Base-by-base conservation (phyloP, 768 basidiomycete species). In the Lactifluus subvellereus region DNA sequence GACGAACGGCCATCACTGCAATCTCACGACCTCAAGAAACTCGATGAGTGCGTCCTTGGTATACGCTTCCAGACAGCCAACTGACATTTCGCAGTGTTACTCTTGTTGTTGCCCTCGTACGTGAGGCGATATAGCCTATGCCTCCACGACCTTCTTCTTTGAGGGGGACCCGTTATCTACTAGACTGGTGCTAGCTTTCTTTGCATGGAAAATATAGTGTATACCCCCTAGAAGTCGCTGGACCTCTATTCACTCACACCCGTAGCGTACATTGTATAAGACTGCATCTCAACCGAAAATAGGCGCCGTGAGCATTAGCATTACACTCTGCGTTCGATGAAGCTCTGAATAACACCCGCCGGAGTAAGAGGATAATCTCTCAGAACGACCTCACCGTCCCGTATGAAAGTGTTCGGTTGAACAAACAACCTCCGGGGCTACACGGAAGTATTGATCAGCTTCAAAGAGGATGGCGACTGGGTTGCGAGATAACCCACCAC, bases 391-490 rank as follows among this genome's bases (percentile, higher is more conserved):
- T 90, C 83, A 32, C 77, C 85, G 66, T 84, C 76, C 57, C 81
- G 81, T 53, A 92, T 67, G 67, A 85, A 76, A 14, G 91, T 91
- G 69, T 88, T 93, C 3, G 90, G 88, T 73, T 91, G 92, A 3
- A 91, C 85, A 73, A 94, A 88, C 18, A 91, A 80, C 73, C 91
- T 94, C 61, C 92, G 84, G 18, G 92, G 88, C 86, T 93, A 60
- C 57, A 45, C 22, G 27, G 20, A 11, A 13, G 9, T 27, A 53
- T 59, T 45, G 20, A 22, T 2, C 9, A 32, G 37, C 18, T 40
- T 54, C 57, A 20, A 42, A 56, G 27, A 35, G n/a, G 27, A 7
- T 8, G 22, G 48, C 2, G 57, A 20, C 57, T 18, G 6, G 9
- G n/a, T 10, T 7, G n/a, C 7, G 58, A 42, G 14, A 57, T 14